phyloP scores from a whole-genome alignment of 441 rosid species.

The Cnidoscolus chayamansa region DNA sequence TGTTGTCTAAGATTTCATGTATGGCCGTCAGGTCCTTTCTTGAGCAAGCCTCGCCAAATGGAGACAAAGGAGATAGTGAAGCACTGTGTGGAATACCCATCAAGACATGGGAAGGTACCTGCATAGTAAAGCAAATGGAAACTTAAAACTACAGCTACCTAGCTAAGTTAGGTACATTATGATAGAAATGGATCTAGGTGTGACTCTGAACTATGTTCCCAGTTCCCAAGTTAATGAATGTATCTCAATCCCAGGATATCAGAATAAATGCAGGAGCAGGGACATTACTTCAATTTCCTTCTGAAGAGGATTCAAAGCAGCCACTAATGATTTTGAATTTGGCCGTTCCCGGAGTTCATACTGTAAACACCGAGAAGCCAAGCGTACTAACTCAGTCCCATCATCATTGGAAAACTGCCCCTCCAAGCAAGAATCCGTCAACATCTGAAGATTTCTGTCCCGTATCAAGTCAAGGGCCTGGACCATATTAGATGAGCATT shows the following conservation, averaged over 20 bases:
- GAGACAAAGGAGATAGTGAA: slow-evolving; percentile 48
- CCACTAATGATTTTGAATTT: slow-evolving; percentile 63
- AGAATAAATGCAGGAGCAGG: neutral
- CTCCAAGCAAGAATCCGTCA: slow-evolving; percentile 87
- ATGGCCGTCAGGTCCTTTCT: slow-evolving; percentile 75
- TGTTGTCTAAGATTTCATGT: slow-evolving; percentile 64
- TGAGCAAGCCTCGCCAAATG: slow-evolving; percentile 83
- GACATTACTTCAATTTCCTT: slow-evolving; percentile 65
- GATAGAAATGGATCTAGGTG: too few species aligned
- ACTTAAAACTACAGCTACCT: slow-evolving; percentile 14
- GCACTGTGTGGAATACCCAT: slow-evolving; percentile 74
- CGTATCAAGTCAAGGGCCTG: slow-evolving; percentile 95
- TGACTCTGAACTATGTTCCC: neutral
- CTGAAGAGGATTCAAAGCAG: slow-evolving; percentile 82
- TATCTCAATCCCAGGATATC: too few species aligned
- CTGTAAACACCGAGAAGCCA: slow-evolving; percentile 88
- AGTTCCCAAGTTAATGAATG: neutral
- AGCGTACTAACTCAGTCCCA: slow-evolving; percentile 81
- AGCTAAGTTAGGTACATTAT: too few species aligned
- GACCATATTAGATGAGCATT: slow-evolving; percentile 18
- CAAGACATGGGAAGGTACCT: slow-evolving; percentile 82
- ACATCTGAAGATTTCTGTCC: slow-evolving; percentile 75
- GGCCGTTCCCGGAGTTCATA: slow-evolving; percentile 91
- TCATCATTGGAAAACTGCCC: slow-evolving; percentile 79
- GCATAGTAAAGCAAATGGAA: slow-evolving; percentile 20